Base-by-base conservation (phyloP, 2,329 filamentous ascomycete genomes). In the Epichloe glyceriae region DNA sequence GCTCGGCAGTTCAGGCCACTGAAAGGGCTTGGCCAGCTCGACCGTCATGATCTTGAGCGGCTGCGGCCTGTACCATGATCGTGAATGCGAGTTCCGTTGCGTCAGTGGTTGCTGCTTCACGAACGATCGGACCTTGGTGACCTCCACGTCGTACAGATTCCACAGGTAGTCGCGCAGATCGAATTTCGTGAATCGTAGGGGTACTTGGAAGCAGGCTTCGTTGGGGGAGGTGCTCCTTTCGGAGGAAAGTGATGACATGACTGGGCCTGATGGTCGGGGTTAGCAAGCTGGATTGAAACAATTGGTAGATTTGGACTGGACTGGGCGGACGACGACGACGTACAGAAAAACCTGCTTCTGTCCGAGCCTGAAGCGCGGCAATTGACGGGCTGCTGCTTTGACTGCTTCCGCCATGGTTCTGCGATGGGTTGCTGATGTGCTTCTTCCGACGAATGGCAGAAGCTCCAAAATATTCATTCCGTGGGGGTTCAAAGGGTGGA, bases 101-200 rank as follows among this genome's bases (percentile, higher is more conserved):
- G 79, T 78, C 51, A 77, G 75, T 15, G 70, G 67, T 53, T 65
- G 79, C 64, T 81, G 76, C 68, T 86, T 82, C 62, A 97, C 79
- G 53, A 63, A 91, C 49, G 86, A 89, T 54, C 91, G 86, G 55
- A 97, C 82, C 57, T 75, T 75, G 49, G 80, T 72, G 50, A 84
- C 80, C 56, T 83, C 77, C 54, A 97, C 83, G 54, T 78, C 76
- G 75, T 98, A 98, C 42, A 79, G 79, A 67, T 95, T 83, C 72
- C 80, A 86, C 55, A 98, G 83, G 73, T 97, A 98, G 73, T 96
- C 90, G 67, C 89, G 87, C 41, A 98, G 73, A 67, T 98, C 93
- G 68, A 97, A 84, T 72, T 98, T 98, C 75, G 88, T 95, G 75
- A 96, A 89, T 60, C 80, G 82, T 60, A 97, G 78, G 11, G 93